A percentile compares a stretch with the other conserved stretches of the same genome.
phyloP scores from a whole-genome alignment of 2,329 filamentous ascomycete species.

The Pseudocercospora macadamiae region DNA sequence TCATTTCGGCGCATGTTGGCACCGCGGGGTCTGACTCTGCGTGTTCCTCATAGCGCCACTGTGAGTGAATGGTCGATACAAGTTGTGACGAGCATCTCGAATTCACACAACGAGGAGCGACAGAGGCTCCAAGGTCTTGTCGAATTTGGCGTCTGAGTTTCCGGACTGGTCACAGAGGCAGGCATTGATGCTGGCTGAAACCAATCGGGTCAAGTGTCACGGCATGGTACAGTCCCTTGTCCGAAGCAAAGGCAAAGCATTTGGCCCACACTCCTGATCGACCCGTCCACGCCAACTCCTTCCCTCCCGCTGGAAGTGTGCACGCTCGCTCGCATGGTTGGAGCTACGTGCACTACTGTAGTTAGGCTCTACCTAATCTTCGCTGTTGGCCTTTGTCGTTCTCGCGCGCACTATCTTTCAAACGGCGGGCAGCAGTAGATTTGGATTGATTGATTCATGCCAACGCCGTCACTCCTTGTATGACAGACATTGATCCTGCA shows the following conservation, averaged over 20 bases:
- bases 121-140: background rate
- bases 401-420: background rate
- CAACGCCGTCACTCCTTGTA: too few species aligned
- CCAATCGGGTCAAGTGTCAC: background rate
- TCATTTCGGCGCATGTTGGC: background rate
- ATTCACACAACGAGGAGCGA: too few species aligned
- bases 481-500: too few species aligned
- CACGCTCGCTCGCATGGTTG: background rate
- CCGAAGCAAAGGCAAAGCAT: too few species aligned
- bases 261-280: constrained; percentile 3
- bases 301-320: background rate
- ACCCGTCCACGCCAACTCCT: background rate
- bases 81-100: too few species aligned
- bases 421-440: background rate
- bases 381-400: background rate
- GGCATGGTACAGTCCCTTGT: background rate
- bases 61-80: background rate
- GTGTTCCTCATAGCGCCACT: background rate
- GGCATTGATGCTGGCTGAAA: background rate
- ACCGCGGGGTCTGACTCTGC: background rate
- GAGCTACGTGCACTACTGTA: background rate
- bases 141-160: background rate
- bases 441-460: too few species aligned
- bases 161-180: background rate
- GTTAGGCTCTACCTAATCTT: background rate